A percentile compares a stretch with the other conserved stretches of the same genome.
Evolutionary conservation across 176 grass and related monocot species (phyloP).

Genomic region (Eragrostis nindensis): DNA sequence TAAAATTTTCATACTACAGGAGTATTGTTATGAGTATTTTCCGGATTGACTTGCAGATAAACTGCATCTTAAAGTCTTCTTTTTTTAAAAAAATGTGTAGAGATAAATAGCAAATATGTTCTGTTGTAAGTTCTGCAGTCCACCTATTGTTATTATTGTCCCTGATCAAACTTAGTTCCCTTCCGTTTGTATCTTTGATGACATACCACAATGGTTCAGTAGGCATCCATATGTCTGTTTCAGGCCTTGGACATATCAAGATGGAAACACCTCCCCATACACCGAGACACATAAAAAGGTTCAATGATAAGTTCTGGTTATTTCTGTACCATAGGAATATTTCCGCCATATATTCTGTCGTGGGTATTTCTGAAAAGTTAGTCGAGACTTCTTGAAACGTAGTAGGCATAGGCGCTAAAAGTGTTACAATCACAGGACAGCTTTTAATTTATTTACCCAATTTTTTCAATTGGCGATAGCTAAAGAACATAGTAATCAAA

Average conservation of each 20-base stretch:
- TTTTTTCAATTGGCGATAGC: background rate
- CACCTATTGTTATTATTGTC: conserved; percentile 13
- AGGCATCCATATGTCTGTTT: conserved; percentile 35
- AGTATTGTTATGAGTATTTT: conserved; percentile 27
- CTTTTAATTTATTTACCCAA: conserved; percentile 12
- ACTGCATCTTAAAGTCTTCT: conserved; percentile 6
- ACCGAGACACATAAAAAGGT: conserved; percentile 62
- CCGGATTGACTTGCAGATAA: conserved; percentile 25
- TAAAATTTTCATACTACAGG: background rate
- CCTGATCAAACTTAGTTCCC: conserved; percentile 20
- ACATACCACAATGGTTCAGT: conserved; percentile 17
- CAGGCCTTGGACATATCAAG: conserved; percentile 72
- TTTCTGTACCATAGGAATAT: background rate
- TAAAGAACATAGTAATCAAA: background rate
- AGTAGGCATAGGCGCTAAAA: background rate
- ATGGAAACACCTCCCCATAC: conserved; percentile 77
- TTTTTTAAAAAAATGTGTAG: no score
- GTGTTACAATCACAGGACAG: background rate
- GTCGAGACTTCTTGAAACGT: conserved; percentile 24
- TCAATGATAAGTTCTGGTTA: conserved; percentile 5
- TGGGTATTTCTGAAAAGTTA: conserved; percentile 16
- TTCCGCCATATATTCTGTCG: conserved; percentile 21
- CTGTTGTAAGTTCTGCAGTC: conserved; percentile 23
- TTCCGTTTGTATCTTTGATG: conserved; percentile 15
- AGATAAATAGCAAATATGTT: conserved; percentile 31